Evolutionary conservation across 2,329 filamentous ascomycete species (phyloP), one percentile per base, ranked within the genome.

Genomic region (Zymoseptoria tritici): DNA sequence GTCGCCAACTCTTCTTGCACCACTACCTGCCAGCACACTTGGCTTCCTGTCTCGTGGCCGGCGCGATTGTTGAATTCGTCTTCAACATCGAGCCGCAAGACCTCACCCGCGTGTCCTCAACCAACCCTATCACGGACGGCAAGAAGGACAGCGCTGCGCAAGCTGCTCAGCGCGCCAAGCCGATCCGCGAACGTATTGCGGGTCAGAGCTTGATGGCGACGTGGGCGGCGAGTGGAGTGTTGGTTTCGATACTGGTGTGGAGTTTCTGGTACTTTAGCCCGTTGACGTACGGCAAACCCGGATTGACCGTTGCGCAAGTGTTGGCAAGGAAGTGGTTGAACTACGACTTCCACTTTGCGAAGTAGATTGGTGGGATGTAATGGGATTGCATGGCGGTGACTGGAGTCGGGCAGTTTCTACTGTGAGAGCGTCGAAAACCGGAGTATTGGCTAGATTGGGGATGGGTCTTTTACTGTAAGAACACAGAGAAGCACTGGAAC

Each of bases 311-410:
- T 19, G 84, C 87, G 11, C 81, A 91, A 73, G 89, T 99, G 29
- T 77, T 88, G 64, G 83, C 87, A 64, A 86, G 94, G 75, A 97
- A 97, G 81, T 97, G 93, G 93, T 81, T 99, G 66, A 89, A 90
- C 65, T 99, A 97, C 74, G 94, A 99, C 75, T 82, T 99, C 73
- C 94, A 99, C 79, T 99, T 99, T 80, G 94, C 94, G 61, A 99
- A 99, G 84, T 99, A 88, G 52, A 26, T 5, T 16, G 36, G 13
- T n/a, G 36, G 36, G 16, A 16, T n/a, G 36, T 46, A 46, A 46
- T 46, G 13, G 36, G 36, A 46, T 13, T 46, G 36, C 36, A 16
- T 46, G 36, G 13, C 5, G 36, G 36, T n/a, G 36, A 46, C 36
- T 46, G 11, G 36, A 46, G 36, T 46, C 16, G 36, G 36, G 11